Base-by-base conservation (phyloP, 345 rosid species). In the Gossypium thurberi region DNA sequence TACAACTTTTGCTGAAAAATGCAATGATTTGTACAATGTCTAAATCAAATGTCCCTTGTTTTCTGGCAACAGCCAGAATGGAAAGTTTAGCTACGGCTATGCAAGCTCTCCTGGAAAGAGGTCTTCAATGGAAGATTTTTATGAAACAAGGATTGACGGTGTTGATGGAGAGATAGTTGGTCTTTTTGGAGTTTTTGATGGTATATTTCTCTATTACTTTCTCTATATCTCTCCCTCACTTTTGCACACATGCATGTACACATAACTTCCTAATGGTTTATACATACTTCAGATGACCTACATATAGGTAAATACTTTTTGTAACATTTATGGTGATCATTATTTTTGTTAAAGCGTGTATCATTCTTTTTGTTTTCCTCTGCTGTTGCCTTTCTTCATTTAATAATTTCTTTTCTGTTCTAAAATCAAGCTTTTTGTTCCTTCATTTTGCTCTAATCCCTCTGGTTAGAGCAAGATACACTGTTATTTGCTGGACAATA, bases 181-280 rank as follows among this genome's bases (percentile, higher is more conserved):
- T 52, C 90, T 93, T 2, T 96, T 96, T 87, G 99, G 97, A 73
- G 99, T 96, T 79, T 96, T 96, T 84, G 99, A 96, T 75, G 99
- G 99, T 96, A 81, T 67, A 58, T 78, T 77, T 20, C 64, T 73
- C 71, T 70, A 75, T 71, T 57, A 10, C 64, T 59, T 2, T 25
- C 3, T 46, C 28, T 57, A 10, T 44, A 17, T 26, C 4, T 50
- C 25, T 65, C 71, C 58, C 51, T 62, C 58, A 61, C 42, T 44
- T 75, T 47, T 60, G 63, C 18, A 8, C 2, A 64, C 51, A 65
- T 67, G 71, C 71, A 23, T 47, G 14, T 3, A 26, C 20, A 67
- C 15, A 2, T 28, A 23, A 12, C 40, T 66, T 66, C 3, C 70
- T 66, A 64, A 18, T 64, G 60, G 50, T 46, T 65, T 46, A 21